These are phyloP conservation scores for Hemileccinum rubropunctum DNA, from an alignment of 768 basidiomycete genomes.

Conservation along the genomic window DNA sequence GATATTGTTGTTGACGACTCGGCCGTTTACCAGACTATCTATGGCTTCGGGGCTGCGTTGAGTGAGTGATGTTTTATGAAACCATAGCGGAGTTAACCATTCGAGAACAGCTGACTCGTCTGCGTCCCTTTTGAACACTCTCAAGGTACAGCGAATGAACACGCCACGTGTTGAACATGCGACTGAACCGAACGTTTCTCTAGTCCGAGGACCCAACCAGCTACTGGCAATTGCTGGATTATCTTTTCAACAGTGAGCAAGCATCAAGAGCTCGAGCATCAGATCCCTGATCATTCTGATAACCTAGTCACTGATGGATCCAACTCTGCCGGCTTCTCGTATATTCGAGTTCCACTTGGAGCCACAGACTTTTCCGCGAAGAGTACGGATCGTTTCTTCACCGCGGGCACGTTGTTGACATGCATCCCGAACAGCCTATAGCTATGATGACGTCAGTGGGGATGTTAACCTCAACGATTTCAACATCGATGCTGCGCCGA, in stretches of 20 bases:
- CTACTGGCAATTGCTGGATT: constrained; percentile 57
- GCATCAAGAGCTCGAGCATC: neutral
- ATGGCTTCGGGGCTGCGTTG: constrained; percentile 64
- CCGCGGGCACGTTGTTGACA: constrained; percentile 2
- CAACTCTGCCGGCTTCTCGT: constrained; percentile 64
- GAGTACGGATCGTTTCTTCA: constrained; percentile 34
- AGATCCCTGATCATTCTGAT: neutral
- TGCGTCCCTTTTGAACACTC: constrained; percentile 53
- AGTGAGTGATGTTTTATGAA: constrained; percentile 39
- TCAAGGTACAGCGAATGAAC: constrained; percentile 49
- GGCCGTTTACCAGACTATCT: constrained; percentile 56
- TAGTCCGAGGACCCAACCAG: constrained; percentile 50
- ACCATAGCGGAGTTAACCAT: neutral
- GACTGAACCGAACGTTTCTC: constrained; percentile 1
- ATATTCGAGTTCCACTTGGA: constrained; percentile 67
- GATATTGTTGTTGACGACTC: constrained; percentile 62
- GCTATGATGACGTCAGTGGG: constrained; percentile 58
- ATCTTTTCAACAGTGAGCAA: constrained; percentile 48
- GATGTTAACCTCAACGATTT: constrained; percentile 60
- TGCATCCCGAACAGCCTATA: constrained; percentile 47
- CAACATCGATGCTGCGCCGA: constrained; percentile 55
- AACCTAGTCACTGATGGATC: constrained; percentile 52
- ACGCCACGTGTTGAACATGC: neutral
- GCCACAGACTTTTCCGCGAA: constrained; percentile 69
- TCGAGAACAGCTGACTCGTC: constrained; percentile 62